Evolutionary conservation across 192 early-diverging fungal genomes (phyloP), one percentile per base, ranked within the genome.

Genomic region (Geosiphon pyriformis): DNA sequence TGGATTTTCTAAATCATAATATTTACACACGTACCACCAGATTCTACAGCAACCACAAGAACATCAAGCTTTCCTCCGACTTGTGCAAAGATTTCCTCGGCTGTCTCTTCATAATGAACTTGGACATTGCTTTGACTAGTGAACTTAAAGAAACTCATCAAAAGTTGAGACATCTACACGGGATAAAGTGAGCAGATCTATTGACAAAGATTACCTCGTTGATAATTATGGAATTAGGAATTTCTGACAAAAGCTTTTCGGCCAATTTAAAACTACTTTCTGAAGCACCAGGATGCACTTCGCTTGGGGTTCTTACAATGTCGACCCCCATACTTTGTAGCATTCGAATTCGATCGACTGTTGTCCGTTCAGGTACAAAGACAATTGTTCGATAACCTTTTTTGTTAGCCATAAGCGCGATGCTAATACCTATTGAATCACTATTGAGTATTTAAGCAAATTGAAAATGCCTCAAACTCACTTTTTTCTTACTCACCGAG

Each of bases 141-240:
- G 29, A 70, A 74, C 76, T 77, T 32, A 23, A 35, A n/a, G n/a
- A n/a, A n/a, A n/a, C n/a, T n/a, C n/a, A n/a, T n/a, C n/a, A n/a
- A n/a, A n/a, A n/a, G n/a, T n/a, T n/a, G n/a, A n/a, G n/a, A n/a
- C n/a, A n/a, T n/a, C n/a, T n/a, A n/a, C n/a, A n/a, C n/a, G n/a
- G n/a, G n/a, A n/a, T n/a, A n/a, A n/a, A n/a, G n/a, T n/a, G n/a
- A n/a, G n/a, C n/a, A n/a, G n/a, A n/a, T n/a, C n/a, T n/a, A n/a
- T n/a, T n/a, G n/a, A n/a, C n/a, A n/a, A n/a, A n/a, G n/a, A n/a
- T 49, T 72, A 80, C 88, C 78, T 88, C 87, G 59, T 88, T 86
- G 33, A 91, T 55, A 27, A 88, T 82, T 50, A 84, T 69, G 0
- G 83, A 70, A 35, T 82, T 76, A 0, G 70, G 61, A 6, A 72